These are phyloP conservation scores for Middelhovenomyces tepae DNA, from an alignment of 805 yeast species.

Conservation along the genomic window DNA sequence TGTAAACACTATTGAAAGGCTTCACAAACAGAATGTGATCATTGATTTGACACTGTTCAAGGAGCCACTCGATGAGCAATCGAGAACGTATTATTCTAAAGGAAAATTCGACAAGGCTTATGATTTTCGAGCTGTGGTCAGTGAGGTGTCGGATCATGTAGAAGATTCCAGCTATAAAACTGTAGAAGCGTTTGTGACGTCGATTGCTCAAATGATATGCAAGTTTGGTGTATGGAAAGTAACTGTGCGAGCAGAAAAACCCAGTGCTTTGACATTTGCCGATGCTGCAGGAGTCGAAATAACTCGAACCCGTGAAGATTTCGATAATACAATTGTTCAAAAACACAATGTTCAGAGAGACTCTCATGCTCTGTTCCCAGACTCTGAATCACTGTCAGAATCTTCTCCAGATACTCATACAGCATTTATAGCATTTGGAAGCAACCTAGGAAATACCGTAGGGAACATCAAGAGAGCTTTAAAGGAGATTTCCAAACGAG, in stretches of 20 bases:
- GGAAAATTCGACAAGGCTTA: conserved; percentile 21
- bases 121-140: conserved; percentile 36
- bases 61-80: conserved; percentile 13
- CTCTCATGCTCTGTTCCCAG: conserved; percentile 14
- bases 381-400: conserved; percentile 31
- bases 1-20: conserved; percentile 82
- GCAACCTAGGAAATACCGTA: conserved; percentile 70
- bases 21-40: conserved; percentile 66
- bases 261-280: conserved; percentile 80
- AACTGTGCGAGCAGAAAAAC: conserved; percentile 64
- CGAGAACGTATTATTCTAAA: conserved; percentile 2
- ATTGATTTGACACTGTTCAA: conserved; percentile 46
- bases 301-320: conserved; percentile 37
- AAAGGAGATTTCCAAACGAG: conserved; percentile 33
- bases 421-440: conserved; percentile 81
- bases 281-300: conserved; percentile 87
- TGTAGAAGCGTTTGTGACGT: conserved; percentile 81
- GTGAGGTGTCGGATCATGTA: conserved; percentile 48
- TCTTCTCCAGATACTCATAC: conserved; percentile 31
- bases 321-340: conserved; percentile 21
- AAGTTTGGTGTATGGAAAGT: conserved; percentile 34
- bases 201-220: conserved; percentile 53
- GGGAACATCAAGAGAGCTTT: conserved; percentile 52
- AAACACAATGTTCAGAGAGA: conserved; percentile 1
- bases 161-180: conserved; percentile 80